Evolutionary conservation across 805 yeast genomes (phyloP), one percentile per base, ranked within the genome.

Genomic region (Starmerella khaoyaiensis): DNA sequence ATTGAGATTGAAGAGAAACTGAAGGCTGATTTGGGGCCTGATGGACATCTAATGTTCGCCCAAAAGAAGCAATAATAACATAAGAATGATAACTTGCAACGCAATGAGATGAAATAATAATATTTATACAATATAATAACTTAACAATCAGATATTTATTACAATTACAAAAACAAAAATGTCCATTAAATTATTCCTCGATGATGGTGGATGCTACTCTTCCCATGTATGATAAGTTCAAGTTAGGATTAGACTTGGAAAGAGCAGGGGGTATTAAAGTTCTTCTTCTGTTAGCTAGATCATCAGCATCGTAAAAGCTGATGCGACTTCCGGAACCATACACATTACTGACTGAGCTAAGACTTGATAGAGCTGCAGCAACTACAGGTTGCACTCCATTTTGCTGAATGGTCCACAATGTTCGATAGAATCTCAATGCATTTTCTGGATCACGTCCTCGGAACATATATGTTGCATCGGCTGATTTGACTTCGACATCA

Each of bases 391-490:
- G 30, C 3, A 31, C 39, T 2, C 46, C 43, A 18, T 50, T 46
- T 11, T 40, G 25, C 16, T 39, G 41, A 5, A 50, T 33, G 1
- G 49, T 33, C 36, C 39, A 33, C 5, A 51, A 28, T 1, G 46
- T 37, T 8, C 40, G 29, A 40, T 29, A 46, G 29, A 49, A 45
- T 30, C 42, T 27, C 33, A 41, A 44, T 11, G 51, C 35, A 16
- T 40, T 37, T 14, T 45, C 48, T 7, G 47, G 31, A 19, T 42
- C 49, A 14, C 53, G 46, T 18, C 48, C 39, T 7, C 55, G 45
- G 45, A 51, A 48, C 54, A 51, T 51, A 34, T 40, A 51, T 7
- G 47, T 50, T 21, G 39, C 51, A 10, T 41, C 48, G 5, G 25
- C 24, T 7, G 47, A 25, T 15, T 45, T 39, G 11, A 51, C 36